Evolutionary conservation across 1,284 basidiomycete species (phyloP).

Genomic region (Sporisorium graminicola): DNA sequence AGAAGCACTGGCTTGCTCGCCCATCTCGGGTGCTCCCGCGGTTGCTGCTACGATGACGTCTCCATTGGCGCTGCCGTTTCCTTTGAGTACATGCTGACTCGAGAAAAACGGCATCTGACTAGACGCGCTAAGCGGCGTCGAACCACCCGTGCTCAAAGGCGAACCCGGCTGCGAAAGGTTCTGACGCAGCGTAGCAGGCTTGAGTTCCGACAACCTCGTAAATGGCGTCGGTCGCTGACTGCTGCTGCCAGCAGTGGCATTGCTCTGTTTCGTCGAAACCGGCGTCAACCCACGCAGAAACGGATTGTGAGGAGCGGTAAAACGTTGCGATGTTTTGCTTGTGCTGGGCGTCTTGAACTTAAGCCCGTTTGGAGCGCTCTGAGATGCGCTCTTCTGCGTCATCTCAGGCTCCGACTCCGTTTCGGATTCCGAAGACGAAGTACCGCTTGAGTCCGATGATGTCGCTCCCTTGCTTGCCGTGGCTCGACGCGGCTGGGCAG

Average conservation of each 20-base stretch:
- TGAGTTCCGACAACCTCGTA: conserved; percentile 55
- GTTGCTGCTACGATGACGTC: not conserved
- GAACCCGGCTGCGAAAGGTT: conserved; percentile 53
- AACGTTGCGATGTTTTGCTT: conserved; percentile 10
- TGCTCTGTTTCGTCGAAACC: conserved; percentile 7
- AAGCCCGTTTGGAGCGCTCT: not conserved
- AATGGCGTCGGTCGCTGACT: conserved; percentile 41
- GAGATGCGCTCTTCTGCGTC: conserved; percentile 5
- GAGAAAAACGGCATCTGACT: conserved; percentile 27
- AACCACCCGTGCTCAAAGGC: conserved; percentile 35
- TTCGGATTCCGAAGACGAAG: conserved; percentile 19
- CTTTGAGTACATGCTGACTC: conserved; percentile 8
- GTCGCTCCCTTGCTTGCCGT: conserved; percentile 2
- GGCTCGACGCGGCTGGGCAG: conserved; percentile 3
- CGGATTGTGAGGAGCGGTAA: conserved; percentile 11
- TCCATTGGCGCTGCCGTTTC: not conserved
- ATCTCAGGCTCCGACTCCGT: conserved; percentile 25
- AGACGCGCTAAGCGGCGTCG: conserved; percentile 17
- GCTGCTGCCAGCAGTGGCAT: conserved; percentile 1
- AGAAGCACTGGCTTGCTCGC: not conserved
- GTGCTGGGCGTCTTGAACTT: conserved; percentile 11
- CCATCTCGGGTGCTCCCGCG: not conserved
- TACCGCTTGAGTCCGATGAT: not conserved
- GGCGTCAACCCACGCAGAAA: conserved; percentile 30
- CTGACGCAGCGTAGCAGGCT: conserved; percentile 50